These are phyloP conservation scores for Gardenia jasminoides DNA, from an alignment of 257 asterid genomes.

Conservation along the genomic window DNA sequence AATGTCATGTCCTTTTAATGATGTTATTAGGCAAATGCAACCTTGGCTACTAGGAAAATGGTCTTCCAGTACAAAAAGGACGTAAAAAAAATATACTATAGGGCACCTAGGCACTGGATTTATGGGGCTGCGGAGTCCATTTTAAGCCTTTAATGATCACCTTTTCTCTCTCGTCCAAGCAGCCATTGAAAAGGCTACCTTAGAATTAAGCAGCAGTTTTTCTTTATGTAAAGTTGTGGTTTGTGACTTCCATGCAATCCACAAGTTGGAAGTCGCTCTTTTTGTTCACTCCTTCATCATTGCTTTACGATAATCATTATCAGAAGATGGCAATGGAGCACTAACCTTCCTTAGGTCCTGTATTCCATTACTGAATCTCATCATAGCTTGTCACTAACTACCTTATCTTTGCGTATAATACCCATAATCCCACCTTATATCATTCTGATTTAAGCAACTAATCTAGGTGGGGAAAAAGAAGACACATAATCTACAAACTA, in stretches of 20 bases:
- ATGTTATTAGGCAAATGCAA: not conserved
- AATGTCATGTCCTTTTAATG: not conserved
- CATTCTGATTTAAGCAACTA: not conserved
- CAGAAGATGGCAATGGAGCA: constrained; percentile 33
- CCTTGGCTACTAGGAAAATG: too few species aligned
- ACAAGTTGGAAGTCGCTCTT: constrained; percentile 16
- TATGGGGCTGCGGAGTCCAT: not conserved
- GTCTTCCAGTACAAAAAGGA: not conserved
- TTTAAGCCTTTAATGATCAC: not conserved
- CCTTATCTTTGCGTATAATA: not conserved
- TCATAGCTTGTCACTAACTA: constrained; percentile 1
- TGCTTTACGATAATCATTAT: constrained; percentile 34
- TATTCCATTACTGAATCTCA: constrained; percentile 18
- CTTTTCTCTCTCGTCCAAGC: not conserved
- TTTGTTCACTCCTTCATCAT: constrained; percentile 31
- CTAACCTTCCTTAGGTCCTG: constrained; percentile 34
- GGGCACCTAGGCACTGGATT: not conserved
- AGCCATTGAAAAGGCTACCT: not conserved
- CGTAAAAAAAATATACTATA: not conserved
- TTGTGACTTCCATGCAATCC: constrained; percentile 29
- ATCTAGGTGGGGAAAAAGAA: not conserved
- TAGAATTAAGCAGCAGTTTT: not conserved
- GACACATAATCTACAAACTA: not conserved
- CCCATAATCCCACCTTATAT: constrained; percentile 4
- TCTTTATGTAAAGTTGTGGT: constrained; percentile 7